These are phyloP conservation scores for Caulochytrium protostelioides DNA, from an alignment of 371 early-diverging fungal species.

Conservation along the genomic window DNA sequence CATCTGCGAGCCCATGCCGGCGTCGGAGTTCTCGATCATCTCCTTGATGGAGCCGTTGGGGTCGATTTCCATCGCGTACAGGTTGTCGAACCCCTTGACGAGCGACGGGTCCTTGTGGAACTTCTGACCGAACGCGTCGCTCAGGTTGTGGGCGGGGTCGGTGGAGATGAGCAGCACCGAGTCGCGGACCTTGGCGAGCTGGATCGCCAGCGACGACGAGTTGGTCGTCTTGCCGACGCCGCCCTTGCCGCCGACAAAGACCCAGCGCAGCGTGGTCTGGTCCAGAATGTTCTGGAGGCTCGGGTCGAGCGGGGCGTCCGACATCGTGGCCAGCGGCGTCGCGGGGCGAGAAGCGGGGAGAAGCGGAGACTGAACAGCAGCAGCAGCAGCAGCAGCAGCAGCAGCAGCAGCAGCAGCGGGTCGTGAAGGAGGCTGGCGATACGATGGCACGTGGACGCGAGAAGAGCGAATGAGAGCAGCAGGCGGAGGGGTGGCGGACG, in stretches of 20 bases:
- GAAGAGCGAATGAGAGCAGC: neutral
- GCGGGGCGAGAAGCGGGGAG: neutral
- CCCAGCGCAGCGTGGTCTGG: slow-evolving; percentile 84
- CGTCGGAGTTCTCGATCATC: slow-evolving; percentile 68
- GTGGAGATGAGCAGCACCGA: slow-evolving; percentile 91
- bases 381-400: neutral
- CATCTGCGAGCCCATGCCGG: slow-evolving; percentile 26
- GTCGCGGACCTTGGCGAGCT: slow-evolving; percentile 73
- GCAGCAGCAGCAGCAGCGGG: neutral
- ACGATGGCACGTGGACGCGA: neutral
- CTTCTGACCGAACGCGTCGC: slow-evolving; percentile 94
- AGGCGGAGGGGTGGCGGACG: neutral
- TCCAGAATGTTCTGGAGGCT: slow-evolving; percentile 85
- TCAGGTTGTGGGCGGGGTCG: slow-evolving; percentile 94
- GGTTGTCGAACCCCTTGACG: slow-evolving; percentile 79
- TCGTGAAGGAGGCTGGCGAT: neutral
- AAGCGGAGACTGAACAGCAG: neutral
- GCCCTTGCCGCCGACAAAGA: slow-evolving; percentile 97
- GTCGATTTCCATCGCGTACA: slow-evolving; percentile 98
- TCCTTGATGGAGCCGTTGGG: slow-evolving; percentile 89
- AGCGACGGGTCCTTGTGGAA: slow-evolving; percentile 86
- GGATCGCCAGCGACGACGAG: slow-evolving; percentile 45
- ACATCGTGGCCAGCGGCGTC: slow-evolving; percentile 4
- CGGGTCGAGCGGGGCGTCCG: slow-evolving; percentile 18
- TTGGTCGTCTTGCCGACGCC: slow-evolving; percentile 76